Evolutionary conservation across 1,284 basidiomycete species (phyloP).

Genomic region (Peniophora sp.): DNA sequence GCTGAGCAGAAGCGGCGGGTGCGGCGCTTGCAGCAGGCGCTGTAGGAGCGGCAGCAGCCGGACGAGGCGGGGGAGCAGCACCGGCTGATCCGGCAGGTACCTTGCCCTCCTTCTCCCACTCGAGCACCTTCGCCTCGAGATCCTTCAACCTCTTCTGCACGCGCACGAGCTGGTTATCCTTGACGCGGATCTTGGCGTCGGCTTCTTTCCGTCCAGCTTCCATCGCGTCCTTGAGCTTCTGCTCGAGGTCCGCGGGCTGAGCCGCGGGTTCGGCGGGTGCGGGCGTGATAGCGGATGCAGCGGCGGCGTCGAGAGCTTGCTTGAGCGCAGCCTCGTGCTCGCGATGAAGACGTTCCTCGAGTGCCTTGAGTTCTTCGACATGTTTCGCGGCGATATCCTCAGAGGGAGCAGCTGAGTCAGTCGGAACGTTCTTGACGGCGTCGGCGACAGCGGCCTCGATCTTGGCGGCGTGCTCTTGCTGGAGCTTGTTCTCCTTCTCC

Average conservation of each 20-base stretch:
- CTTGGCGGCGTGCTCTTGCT: conserved; percentile 24
- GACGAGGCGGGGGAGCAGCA: conserved; percentile 12
- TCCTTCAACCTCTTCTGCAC: conserved; percentile 56
- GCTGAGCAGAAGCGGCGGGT: conserved; percentile 8
- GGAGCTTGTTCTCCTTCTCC: conserved; percentile 14
- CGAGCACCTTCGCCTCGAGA: conserved; percentile 52
- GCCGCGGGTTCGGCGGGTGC: conserved; percentile 44
- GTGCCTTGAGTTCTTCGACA: conserved; percentile 45
- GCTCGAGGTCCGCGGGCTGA: conserved; percentile 36
- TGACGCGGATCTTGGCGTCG: conserved; percentile 52
- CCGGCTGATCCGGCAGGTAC: conserved; percentile 23
- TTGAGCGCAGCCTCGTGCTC: conserved; percentile 52
- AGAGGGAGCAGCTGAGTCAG: conserved; percentile 23
- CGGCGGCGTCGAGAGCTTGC: conserved; percentile 29
- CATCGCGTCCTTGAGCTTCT: conserved; percentile 47
- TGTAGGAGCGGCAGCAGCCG: conserved; percentile 10
- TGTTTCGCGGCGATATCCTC: conserved; percentile 44
- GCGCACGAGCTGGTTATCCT: conserved; percentile 56
- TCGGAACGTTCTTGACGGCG: conserved; percentile 47
- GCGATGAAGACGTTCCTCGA: conserved; percentile 43
- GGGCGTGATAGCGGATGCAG: conserved; percentile 29
- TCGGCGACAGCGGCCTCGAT: conserved; percentile 34
- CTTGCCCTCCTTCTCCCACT: conserved; percentile 44
- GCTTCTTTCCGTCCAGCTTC: conserved; percentile 61
- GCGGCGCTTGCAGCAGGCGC: conserved; percentile 13